Evolutionary conservation across 176 grass and related monocot species (phyloP).

Genomic region (Dendrocalamus sinicus): DNA sequence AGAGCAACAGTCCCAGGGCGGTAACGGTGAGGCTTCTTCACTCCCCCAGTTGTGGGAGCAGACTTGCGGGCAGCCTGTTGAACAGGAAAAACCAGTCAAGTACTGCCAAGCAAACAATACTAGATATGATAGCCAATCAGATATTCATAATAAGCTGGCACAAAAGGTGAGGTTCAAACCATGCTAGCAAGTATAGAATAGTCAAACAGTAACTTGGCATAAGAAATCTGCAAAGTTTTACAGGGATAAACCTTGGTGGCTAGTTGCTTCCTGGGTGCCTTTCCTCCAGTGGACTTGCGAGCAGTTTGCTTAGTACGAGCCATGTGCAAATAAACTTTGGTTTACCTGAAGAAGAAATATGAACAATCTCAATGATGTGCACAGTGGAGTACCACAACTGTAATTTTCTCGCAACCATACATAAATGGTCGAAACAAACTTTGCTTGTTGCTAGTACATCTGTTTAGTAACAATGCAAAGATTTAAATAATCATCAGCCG

Average conservation of each 20-base stretch:
- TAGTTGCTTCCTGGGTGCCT: slow-evolving; percentile 68
- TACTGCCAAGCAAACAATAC: neutral
- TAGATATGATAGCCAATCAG: neutral
- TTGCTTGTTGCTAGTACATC: neutral
- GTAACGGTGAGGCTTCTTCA: slow-evolving; percentile 82
- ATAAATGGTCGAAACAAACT: neutral
- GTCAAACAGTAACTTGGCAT: neutral
- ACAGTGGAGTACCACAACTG: neutral
- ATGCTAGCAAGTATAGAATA: neutral
- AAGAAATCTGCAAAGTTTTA: neutral
- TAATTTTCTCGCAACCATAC: neutral
- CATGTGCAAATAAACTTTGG: slow-evolving; percentile 28
- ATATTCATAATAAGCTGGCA: neutral
- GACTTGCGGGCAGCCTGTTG: slow-evolving; percentile 65
- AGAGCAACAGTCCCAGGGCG: slow-evolving; percentile 74
- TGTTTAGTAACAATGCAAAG: neutral
- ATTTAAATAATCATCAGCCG: neutral
- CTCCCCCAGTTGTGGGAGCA: slow-evolving; percentile 71
- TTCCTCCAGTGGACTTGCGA: slow-evolving; percentile 72
- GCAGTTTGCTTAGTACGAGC: slow-evolving; percentile 78
- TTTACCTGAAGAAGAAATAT: slow-evolving; percentile 27
- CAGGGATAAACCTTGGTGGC: slow-evolving; percentile 62
- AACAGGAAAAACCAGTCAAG: neutral
- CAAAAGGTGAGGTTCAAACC: neutral
- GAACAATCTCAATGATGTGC: neutral